phyloP scores from a whole-genome alignment of 1,284 basidiomycete species.

The Heliocybe sulcata region DNA sequence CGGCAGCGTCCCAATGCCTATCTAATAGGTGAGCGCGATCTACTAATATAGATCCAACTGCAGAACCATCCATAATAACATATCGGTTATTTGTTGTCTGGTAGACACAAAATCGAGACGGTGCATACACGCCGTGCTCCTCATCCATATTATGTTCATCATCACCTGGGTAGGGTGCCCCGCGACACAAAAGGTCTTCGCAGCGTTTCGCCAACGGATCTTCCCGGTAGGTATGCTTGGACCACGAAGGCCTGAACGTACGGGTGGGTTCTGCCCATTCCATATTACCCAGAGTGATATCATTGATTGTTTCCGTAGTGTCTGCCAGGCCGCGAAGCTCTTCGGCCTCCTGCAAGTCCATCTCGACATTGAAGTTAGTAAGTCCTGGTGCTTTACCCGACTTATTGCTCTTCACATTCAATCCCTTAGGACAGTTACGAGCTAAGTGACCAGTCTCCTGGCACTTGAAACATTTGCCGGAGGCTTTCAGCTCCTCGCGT shows the following conservation, averaged over 20 bases:
- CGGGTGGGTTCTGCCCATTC: too few species aligned
- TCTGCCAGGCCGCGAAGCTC: conserved; percentile 4
- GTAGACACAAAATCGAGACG: not conserved
- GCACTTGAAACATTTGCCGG: conserved; percentile 13
- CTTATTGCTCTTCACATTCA: not conserved
- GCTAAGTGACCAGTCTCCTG: conserved; percentile 8
- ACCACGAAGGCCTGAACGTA: not conserved
- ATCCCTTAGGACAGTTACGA: conserved; percentile 8
- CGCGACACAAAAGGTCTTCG: not conserved
- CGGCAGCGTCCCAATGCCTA: not conserved
- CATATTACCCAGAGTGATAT: not conserved
- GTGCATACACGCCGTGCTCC: not conserved
- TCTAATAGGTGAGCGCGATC: too few species aligned
- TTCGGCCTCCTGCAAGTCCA: not conserved
- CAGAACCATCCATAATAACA: not conserved
- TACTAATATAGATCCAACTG: too few species aligned
- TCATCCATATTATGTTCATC: not conserved
- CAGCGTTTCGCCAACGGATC: not conserved
- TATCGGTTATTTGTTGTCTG: not conserved
- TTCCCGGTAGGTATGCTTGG: not conserved
- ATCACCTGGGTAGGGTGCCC: not conserved
- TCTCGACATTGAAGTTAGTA: conserved; percentile 4
- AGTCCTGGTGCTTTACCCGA: conserved; percentile 6
- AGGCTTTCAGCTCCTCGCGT: conserved; percentile 6
- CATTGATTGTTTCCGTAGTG: not conserved